Evolutionary conservation across 169 alveolate species (phyloP).

Genomic region (Amoebophrya sp.): DNA sequence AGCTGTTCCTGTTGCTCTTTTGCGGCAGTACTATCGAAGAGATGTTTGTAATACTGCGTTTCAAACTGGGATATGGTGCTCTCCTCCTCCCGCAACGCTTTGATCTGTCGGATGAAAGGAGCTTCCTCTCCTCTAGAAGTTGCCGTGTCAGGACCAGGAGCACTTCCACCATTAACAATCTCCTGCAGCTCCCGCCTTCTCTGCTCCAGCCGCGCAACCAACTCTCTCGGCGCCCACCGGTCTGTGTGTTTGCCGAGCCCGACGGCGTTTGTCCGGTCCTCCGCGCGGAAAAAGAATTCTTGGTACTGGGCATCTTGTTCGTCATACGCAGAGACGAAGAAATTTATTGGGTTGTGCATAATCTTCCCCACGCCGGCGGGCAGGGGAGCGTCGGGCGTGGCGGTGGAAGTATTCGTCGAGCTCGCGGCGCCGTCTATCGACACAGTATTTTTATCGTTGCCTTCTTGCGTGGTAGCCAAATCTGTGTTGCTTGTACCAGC

Average conservation of each 20-base stretch:
- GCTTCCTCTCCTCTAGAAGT: too few species aligned
- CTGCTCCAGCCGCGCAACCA: background rate
- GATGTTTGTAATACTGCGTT: background rate
- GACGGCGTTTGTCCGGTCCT: background rate
- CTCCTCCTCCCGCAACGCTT: background rate
- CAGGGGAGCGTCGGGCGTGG: too few species aligned
- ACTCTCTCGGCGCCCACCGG: background rate
- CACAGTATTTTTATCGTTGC: too few species aligned
- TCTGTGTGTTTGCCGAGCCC: background rate
- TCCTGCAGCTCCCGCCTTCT: background rate
- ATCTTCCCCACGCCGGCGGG: background rate
- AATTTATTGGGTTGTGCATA: background rate
- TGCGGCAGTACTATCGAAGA: background rate
- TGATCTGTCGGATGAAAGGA: too few species aligned
- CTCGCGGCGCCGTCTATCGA: background rate
- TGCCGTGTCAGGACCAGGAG: too few species aligned
- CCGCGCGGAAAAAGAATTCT: background rate
- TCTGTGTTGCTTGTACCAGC: background rate
- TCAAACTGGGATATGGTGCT: background rate
- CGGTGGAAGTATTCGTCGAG: background rate
- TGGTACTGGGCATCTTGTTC: background rate
- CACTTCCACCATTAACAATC: background rate
- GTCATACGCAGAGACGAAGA: background rate
- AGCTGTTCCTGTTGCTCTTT: background rate
- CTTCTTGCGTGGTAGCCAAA: background rate